A percentile compares a stretch with the other conserved stretches of the same genome.
Conservation (phyloP, 768 basidiomycete genomes). For the Tulasnella sp. region DNA sequence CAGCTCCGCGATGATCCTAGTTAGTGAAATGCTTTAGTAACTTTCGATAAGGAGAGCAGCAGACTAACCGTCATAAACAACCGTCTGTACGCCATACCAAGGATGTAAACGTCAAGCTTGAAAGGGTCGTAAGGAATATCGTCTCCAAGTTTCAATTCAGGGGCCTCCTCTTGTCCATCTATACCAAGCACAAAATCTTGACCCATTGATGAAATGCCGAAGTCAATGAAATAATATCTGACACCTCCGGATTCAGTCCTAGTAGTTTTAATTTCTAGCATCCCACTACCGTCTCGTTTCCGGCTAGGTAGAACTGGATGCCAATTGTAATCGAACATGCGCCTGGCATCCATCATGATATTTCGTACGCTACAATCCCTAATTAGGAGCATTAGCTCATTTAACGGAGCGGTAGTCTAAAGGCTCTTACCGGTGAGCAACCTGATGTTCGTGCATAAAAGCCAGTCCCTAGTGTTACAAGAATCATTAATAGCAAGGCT, state of each 20-base stretch:
- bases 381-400: not conserved
- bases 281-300: too few relatives aligned
- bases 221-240: slow-evolving; percentile 13
- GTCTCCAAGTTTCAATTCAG: slow-evolving; percentile 1
- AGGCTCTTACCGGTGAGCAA: not conserved
- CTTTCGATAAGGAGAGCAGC: not conserved
- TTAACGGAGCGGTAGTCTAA: not conserved
- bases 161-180: slow-evolving; percentile 8
- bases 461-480: not conserved
- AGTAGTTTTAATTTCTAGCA: too few relatives aligned
- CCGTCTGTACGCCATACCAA: not conserved
- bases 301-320: too few relatives aligned
- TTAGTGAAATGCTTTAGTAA: not conserved
- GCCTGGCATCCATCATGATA: not conserved
- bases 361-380: not conserved
- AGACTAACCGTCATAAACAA: not conserved
- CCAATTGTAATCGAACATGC: too few relatives aligned
- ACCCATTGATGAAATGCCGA: slow-evolving; percentile 5
- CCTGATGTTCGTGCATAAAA: slow-evolving; percentile 7
- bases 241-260: not conserved
- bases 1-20: not conserved
- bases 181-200: slow-evolving; percentile 5
- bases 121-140: slow-evolving; percentile 3
- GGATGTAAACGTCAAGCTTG: slow-evolving; percentile 7
- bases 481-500: too few relatives aligned